Conservation (phyloP, 2,329 filamentous ascomycete species). For the Trichoderma polysporum region DNA sequence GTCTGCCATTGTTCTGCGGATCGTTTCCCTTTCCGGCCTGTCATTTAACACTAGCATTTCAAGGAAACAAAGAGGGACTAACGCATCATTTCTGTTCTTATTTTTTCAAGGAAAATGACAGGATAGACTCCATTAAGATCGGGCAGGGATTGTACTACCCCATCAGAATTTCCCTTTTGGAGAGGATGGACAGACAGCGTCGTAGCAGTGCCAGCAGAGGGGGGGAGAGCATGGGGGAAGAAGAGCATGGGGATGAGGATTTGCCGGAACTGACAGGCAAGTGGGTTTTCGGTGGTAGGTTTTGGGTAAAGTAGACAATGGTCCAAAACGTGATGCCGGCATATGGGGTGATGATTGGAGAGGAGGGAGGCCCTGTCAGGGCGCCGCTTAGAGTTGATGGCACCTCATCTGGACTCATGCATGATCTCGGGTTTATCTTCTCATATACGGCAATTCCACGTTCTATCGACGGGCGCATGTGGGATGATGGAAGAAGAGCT, state of each 20-base stretch:
- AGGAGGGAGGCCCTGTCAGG: neutral
- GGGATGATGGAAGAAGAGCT: constrained; percentile 7
- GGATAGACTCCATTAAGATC: neutral
- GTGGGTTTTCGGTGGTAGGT: neutral
- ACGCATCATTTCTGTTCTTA: neutral
- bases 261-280: constrained; percentile 19
- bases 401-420: constrained; percentile 6
- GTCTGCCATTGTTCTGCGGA: neutral
- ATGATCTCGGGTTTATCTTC: neutral
- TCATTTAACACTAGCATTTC: neutral
- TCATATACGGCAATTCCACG: neutral
- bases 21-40: neutral
- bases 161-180: neutral
- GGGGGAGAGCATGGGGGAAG: neutral
- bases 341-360: constrained; percentile 3
- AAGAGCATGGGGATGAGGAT: constrained; percentile 3
- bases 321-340: neutral
- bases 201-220: neutral
- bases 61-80: neutral
- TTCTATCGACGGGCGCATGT: constrained; percentile 1
- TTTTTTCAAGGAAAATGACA: neutral
- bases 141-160: neutral
- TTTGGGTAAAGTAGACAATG: neutral
- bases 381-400: constrained; percentile 15
- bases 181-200: neutral